Base-by-base conservation (phyloP, 2,329 filamentous ascomycete genomes). In the Blumeria hordei region DNA sequence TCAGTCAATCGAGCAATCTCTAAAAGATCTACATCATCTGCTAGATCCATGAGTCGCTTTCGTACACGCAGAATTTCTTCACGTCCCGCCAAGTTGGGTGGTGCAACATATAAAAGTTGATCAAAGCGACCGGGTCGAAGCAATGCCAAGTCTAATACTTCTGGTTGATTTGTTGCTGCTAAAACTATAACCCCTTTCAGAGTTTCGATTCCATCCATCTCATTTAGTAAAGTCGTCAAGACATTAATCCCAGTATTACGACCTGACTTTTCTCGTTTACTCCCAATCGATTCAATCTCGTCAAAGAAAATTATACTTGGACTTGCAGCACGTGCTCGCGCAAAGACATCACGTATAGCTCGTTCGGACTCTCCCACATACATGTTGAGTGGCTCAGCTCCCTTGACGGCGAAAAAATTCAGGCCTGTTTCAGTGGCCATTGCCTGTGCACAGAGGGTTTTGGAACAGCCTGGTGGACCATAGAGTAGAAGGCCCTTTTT, bases 231-330 rank as follows among this genome's bases (percentile, higher is more conserved):
- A 1, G 88, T 93, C 0, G 88, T 88, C 12, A 95, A 76, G 47
- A 94, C 85, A 64, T 95, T 92, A 51, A 94, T 74, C 1, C 81
- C 77, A 41, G 65, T 69, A 11, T 66, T 69, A 16, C 70, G 67
- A 6, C 68, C 66, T 3, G 72, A 71, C 32, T 71, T 72, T 54
- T 72, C 70, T 18, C 73, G 70, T 43, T 70, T 64, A 43, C 63
- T 67, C 52, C 68, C 74, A 59, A 96, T 90, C 4, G 85, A 81
- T 68, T 96, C 88, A 62, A 96, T 92, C 67, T 96, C 88, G 66
- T 96, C 88, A 60, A 95, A 94, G 73, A 95, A 96, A 62, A 96
- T 88, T 68, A 95, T 90, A 65, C 85, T 88, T 0, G 90, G 90
- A 54, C 81, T 80, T 8, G 88, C 88, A n/a, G 83, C 81, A 44